Percentiles rank a stretch among this genome's conserved stretches.
Conservation (phyloP, 73 alveolate species). For the Tetrahymena borealis region DNA sequence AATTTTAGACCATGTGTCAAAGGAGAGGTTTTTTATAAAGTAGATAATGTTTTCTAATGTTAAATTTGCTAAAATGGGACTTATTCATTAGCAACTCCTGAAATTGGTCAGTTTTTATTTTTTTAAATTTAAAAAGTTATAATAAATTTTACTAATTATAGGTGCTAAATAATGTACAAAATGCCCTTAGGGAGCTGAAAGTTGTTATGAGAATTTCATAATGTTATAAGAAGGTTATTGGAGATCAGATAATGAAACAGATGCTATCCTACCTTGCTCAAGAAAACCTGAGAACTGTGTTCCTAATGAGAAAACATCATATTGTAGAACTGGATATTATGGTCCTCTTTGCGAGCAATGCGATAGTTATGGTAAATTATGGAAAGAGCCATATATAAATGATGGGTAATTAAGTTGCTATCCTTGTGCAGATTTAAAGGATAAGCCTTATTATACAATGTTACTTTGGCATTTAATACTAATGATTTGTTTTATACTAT, state of each 20-base stretch:
- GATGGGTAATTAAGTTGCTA: constrained; percentile 12
- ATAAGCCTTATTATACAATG: background rate
- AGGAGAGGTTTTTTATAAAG: background rate
- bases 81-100: background rate
- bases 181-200: background rate
- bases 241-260: constrained; percentile 1
- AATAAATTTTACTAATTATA: background rate
- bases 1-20: background rate
- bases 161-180: background rate
- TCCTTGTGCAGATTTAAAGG: constrained; percentile 5
- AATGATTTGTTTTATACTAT: background rate
- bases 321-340: constrained; percentile 2
- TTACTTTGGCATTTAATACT: background rate
- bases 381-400: constrained; percentile 1
- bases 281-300: constrained; percentile 2
- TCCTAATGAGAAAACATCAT: background rate
- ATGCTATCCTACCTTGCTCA: background rate
- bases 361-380: constrained; percentile 1
- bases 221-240: constrained; percentile 10
- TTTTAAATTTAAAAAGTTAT: background rate
- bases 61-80: background rate
- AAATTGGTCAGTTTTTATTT: no score
- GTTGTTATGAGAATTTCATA: background rate
- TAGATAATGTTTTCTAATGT: background rate
- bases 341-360: constrained; percentile 36